A percentile compares a stretch with the other conserved stretches of the same genome.
phyloP scores from a whole-genome alignment of 805 yeast species.

The Kodamaea jinghongensis region DNA sequence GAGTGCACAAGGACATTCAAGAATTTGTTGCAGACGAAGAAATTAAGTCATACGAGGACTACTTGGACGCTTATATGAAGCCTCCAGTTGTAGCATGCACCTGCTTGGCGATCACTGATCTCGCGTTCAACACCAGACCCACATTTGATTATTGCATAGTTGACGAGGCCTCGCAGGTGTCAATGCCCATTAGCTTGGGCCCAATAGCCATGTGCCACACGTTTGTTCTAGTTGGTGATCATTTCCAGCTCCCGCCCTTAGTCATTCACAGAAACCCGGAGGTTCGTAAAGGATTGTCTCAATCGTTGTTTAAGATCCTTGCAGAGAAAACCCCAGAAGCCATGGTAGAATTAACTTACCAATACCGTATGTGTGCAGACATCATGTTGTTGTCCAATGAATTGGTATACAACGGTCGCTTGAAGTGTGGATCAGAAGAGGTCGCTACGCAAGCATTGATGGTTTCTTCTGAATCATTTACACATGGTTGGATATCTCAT shows the following conservation, averaged over 20 bases:
- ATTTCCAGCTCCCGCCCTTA: conserved; percentile 87
- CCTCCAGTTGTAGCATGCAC: conserved; percentile 86
- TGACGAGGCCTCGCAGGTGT: conserved; percentile 95
- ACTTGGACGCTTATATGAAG: conserved; percentile 44
- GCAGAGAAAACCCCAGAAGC: conserved; percentile 71
- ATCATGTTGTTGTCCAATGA: conserved; percentile 80
- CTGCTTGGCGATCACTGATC: conserved; percentile 70
- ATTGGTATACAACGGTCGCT: conserved; percentile 69
- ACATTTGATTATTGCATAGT: conserved; percentile 89
- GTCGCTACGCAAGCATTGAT: conserved; percentile 60
- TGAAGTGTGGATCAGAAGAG: conserved; percentile 67
- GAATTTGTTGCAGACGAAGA: conserved; percentile 46
- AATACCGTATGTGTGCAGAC: conserved; percentile 90
- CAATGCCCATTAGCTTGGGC: conserved; percentile 88
- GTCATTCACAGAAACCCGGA: conserved; percentile 57
- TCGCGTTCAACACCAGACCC: conserved; percentile 50
- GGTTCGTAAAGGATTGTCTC: conserved; percentile 67
- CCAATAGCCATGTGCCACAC: conserved; percentile 75
- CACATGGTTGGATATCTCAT: conserved; percentile 51
- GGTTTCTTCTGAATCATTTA: conserved; percentile 43
- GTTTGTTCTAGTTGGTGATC: conserved; percentile 95
- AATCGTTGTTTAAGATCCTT: conserved; percentile 71
- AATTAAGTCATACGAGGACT: conserved; percentile 44
- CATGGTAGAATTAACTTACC: conserved; percentile 74
- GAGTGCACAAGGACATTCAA: conserved; percentile 61